A percentile compares a stretch with the other conserved stretches of the same genome.
Conservation (phyloP, 2,329 filamentous ascomycete species). For the Colletotrichum liaoningense region DNA sequence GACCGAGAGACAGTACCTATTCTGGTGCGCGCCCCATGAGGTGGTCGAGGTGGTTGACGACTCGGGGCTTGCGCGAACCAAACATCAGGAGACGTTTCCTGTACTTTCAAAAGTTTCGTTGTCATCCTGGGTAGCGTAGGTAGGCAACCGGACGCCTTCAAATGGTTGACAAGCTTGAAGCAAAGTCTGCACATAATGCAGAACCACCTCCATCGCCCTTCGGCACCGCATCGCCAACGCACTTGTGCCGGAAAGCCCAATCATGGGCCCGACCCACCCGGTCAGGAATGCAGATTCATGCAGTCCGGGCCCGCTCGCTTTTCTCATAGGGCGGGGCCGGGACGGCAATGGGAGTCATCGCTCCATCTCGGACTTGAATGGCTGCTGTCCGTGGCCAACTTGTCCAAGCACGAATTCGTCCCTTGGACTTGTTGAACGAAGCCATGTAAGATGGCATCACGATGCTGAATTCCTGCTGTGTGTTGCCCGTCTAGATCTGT, state of each 20-base stretch:
- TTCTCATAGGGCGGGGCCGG: constrained; percentile 41
- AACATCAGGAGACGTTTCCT: not conserved
- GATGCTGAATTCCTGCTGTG: constrained; percentile 21
- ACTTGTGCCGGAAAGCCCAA: constrained; percentile 34
- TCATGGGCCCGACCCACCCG: constrained; percentile 40
- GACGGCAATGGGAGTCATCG: constrained; percentile 40
- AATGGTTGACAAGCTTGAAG: constrained; percentile 3
- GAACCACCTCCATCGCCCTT: constrained; percentile 23
- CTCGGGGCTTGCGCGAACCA: not conserved
- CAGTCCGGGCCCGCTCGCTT: constrained; percentile 36
- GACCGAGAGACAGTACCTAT: not conserved
- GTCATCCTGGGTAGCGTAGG: not conserved
- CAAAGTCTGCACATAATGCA: constrained; percentile 24
- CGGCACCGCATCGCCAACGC: constrained; percentile 38
- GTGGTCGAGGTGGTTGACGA: not conserved
- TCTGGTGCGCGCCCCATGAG: not conserved
- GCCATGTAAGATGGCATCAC: constrained; percentile 35
- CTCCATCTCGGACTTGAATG: constrained; percentile 10
- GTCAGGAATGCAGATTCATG: constrained; percentile 42
- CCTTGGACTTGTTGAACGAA: not conserved
- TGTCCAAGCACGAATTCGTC: not conserved
- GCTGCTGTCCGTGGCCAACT: not conserved
- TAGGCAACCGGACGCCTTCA: constrained; percentile 10
- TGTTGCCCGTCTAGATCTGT: constrained; percentile 3
- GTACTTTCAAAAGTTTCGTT: not conserved